Conservation (phyloP, 495 filamentous ascomycete species). For the Schizothecium vesticola region DNA sequence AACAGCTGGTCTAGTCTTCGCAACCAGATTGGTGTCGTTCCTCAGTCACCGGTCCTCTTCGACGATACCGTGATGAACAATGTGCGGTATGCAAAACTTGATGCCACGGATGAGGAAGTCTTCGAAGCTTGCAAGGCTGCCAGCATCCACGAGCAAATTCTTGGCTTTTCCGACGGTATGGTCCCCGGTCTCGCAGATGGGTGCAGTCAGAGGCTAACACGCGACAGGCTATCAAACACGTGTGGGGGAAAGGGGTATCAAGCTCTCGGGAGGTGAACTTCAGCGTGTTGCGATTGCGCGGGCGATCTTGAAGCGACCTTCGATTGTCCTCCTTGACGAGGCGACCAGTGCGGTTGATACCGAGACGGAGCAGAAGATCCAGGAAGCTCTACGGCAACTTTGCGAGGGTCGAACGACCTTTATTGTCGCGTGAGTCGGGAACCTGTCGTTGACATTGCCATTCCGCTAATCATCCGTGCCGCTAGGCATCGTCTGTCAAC, state of each 20-base stretch:
- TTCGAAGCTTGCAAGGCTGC: slow-evolving; percentile 66
- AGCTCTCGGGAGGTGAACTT: slow-evolving; percentile 68
- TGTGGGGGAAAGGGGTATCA: slow-evolving; percentile 60
- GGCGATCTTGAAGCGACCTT: slow-evolving; percentile 48
- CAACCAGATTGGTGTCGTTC: slow-evolving; percentile 65
- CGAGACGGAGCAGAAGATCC: slow-evolving; percentile 68
- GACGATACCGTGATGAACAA: slow-evolving; percentile 72
- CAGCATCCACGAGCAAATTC: slow-evolving; percentile 63
- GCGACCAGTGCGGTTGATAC: slow-evolving; percentile 56
- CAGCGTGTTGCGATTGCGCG: slow-evolving; percentile 76
- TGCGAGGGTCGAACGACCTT: slow-evolving; percentile 57
- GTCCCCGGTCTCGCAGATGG: neutral
- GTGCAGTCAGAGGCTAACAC: slow-evolving; percentile 12
- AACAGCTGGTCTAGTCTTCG: slow-evolving; percentile 47
- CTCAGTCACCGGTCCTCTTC: slow-evolving; percentile 63
- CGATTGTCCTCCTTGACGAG: slow-evolving; percentile 54
- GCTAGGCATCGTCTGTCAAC: slow-evolving; percentile 60
- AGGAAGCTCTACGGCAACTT: slow-evolving; percentile 55
- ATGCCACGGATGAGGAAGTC: slow-evolving; percentile 11
- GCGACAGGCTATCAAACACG: slow-evolving; percentile 48
- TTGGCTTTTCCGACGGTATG: slow-evolving; percentile 53
- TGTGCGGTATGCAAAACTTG: slow-evolving; percentile 48
- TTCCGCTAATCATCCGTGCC: slow-evolving; percentile 18
- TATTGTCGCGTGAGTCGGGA: slow-evolving; percentile 52
- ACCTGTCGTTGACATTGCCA: neutral